Base-by-base conservation (phyloP, 2,329 filamentous ascomycete species). In the Periconia macrospinosa region DNA sequence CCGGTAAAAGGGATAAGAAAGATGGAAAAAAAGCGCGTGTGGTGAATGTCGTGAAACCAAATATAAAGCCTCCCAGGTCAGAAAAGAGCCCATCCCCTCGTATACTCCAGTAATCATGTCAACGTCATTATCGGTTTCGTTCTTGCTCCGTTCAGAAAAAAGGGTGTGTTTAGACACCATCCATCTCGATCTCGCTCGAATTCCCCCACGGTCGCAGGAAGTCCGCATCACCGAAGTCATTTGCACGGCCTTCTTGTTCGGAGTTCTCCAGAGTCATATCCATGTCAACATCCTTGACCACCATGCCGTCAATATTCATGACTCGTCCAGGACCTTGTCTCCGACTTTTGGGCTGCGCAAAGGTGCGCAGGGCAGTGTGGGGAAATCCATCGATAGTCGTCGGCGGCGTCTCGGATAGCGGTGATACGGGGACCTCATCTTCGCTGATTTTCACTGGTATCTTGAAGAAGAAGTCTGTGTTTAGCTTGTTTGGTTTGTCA, bases 191-290 rank as follows among this genome's bases (percentile, higher is more conserved):
- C 23, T 45, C 43, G 30, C n/a, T 45, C 11, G 20, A n/a, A 45
- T 23, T 30, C 23, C 23, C 27, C 23, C 17, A 42, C 41, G 43
- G 43, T 10, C 30, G 20, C 57, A 79, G 53, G 46, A 91, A 91
- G 1, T 83, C 79, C 0, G 88, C 88, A 54, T 91, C 88, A 53
- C 82, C 86, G 68, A 91, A 91, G 67, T 91, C 87, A 49, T 59
- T 73, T 61, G 74, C 74, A 73, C 57, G 71, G 56, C 58, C 68
- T 41, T 62, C 55, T 57, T 68, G 57, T 41, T 67, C 61, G 43
- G 55, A 52, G 61, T 67, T 60, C 62, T 70, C 67, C 9, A 45
- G n/a, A n/a, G 33, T 37, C 35, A 71, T 62, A 51, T 72, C 72
- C 56, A 65, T 59, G 46, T 74, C 69, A 15, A 66, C 61, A 49